Conservation (phyloP, 1,284 basidiomycete genomes). For the Trichosporon asahii region DNA sequence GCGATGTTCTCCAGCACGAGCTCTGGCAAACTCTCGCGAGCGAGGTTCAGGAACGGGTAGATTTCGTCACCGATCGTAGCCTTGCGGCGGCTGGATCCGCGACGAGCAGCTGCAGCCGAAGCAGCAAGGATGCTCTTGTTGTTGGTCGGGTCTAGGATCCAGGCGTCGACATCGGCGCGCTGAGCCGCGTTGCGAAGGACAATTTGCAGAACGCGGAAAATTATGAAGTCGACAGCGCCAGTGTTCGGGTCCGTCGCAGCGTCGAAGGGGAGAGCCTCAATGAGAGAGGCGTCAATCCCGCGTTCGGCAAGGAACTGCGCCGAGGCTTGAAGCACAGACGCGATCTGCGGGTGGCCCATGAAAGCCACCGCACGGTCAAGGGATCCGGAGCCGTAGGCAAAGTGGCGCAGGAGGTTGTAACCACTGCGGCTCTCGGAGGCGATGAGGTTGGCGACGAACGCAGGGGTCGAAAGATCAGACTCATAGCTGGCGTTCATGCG, state of each 20-base stretch:
- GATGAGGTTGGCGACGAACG: constrained; percentile 18
- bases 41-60: constrained; percentile 32
- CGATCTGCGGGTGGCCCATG: constrained; percentile 1
- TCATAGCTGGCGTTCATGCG: constrained; percentile 7
- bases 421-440: constrained; percentile 18
- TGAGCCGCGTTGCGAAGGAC: constrained; percentile 32
- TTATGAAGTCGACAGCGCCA: background rate
- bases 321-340: constrained; percentile 1
- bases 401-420: background rate
- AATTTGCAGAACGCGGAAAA: constrained; percentile 32
- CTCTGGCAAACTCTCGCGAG: constrained; percentile 26
- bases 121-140: constrained; percentile 35
- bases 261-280: constrained; percentile 33
- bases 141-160: constrained; percentile 29
- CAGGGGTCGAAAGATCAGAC: background rate
- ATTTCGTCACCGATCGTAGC: constrained; percentile 33
- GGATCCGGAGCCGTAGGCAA: background rate
- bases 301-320: constrained; percentile 18
- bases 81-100: constrained; percentile 32
- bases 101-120: constrained; percentile 27
- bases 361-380: background rate
- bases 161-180: constrained; percentile 25
- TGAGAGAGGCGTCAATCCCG: constrained; percentile 2
- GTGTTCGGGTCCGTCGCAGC: constrained; percentile 38
- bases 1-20: constrained; percentile 2